phyloP scores from a whole-genome alignment of 2,329 filamentous ascomycete genomes.

The Stemphylium beticola region DNA sequence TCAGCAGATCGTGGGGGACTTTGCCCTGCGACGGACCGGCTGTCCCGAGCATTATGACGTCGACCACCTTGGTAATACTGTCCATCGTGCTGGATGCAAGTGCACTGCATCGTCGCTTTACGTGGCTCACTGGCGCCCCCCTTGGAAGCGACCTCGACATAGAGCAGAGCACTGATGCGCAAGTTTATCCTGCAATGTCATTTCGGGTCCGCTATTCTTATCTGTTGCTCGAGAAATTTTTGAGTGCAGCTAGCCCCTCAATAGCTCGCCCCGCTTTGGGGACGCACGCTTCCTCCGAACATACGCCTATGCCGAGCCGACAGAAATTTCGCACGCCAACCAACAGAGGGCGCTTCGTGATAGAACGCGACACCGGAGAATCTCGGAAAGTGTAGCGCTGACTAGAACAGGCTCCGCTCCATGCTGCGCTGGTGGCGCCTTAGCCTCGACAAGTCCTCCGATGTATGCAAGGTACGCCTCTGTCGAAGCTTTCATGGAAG shows the following conservation, averaged over 20 bases:
- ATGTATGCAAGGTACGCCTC: constrained; percentile 30
- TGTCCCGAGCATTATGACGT: constrained; percentile 27
- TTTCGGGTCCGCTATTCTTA: constrained; percentile 36
- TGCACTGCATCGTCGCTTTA: neutral
- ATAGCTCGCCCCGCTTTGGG: constrained; percentile 36
- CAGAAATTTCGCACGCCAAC: constrained; percentile 31
- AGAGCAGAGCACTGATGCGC: constrained; percentile 4
- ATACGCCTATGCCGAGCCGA: constrained; percentile 31
- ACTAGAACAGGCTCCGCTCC: constrained; percentile 19
- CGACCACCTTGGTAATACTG: constrained; percentile 12
- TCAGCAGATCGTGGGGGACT: constrained; percentile 34
- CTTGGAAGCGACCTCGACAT: neutral
- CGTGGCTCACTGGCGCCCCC: neutral
- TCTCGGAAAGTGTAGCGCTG: constrained; percentile 23
- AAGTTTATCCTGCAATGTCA: constrained; percentile 7
- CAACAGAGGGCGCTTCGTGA: constrained; percentile 16
- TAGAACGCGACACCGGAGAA: constrained; percentile 32
- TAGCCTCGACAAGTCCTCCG: constrained; percentile 24
- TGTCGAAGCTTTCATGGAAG: constrained; percentile 17
- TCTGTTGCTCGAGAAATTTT: constrained; percentile 32
- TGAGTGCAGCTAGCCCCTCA: constrained; percentile 27
- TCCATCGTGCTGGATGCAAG: constrained; percentile 6
- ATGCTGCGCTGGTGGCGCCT: constrained; percentile 29
- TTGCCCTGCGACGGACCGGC: constrained; percentile 26
- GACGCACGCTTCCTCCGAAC: constrained; percentile 29